Conservation (phyloP, 1,284 basidiomycete species). For the Fomes fomentarius region DNA sequence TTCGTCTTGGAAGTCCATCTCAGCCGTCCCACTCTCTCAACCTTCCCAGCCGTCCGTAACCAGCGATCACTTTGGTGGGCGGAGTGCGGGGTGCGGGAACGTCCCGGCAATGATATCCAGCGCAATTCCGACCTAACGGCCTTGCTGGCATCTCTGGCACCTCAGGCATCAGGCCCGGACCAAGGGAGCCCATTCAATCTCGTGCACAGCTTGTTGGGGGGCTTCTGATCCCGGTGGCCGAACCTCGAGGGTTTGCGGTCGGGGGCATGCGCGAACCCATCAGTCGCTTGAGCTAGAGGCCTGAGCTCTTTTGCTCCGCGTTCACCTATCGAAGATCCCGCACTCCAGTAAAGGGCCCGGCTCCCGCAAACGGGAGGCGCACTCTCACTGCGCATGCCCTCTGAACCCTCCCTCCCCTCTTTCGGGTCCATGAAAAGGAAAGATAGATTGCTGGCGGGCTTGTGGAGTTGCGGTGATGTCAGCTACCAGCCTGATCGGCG, state of each 20-base stretch:
- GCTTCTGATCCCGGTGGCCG: slow-evolving; percentile 21
- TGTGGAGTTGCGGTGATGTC: slow-evolving; percentile 12
- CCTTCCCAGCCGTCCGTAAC: too few relatives aligned
- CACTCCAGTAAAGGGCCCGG: slow-evolving; percentile 1
- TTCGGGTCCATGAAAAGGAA: not conserved
- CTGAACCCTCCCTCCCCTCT: not conserved
- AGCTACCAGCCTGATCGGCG: slow-evolving; percentile 5
- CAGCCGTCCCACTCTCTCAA: too few relatives aligned
- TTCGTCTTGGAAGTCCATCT: too few relatives aligned
- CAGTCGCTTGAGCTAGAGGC: slow-evolving; percentile 3
- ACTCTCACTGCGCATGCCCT: not conserved
- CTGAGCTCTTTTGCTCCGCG: not conserved
- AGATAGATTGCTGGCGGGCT: not conserved
- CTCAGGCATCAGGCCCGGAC: slow-evolving; percentile 12
- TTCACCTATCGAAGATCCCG: slow-evolving; percentile 15
- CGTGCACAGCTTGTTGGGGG: slow-evolving; percentile 22
- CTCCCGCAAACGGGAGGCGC: slow-evolving; percentile 5
- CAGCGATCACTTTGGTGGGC: slow-evolving; percentile 16
- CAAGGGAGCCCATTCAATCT: slow-evolving; percentile 15
- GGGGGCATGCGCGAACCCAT: not conserved
- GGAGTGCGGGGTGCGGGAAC: too few relatives aligned
- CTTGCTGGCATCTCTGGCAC: not conserved
- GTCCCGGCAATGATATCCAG: too few relatives aligned
- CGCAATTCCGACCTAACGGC: too few relatives aligned
- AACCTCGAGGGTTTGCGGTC: slow-evolving; percentile 9